Evolutionary conservation across 495 filamentous ascomycete genomes (phyloP).

Genomic region (Trichoderma asperelloides): DNA sequence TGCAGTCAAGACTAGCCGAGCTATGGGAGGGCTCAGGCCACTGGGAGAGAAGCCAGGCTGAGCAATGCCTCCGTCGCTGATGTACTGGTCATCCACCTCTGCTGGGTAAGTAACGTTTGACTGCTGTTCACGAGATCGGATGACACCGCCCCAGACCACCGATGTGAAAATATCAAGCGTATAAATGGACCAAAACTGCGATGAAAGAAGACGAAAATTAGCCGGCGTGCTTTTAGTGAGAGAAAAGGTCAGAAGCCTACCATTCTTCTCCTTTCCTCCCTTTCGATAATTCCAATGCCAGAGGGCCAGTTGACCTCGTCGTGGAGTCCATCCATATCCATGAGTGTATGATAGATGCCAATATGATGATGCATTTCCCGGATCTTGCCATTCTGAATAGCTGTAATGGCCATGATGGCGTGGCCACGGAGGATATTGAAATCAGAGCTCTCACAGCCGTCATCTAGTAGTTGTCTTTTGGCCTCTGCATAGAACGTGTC

Average conservation of each 20-base stretch:
- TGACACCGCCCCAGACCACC: constrained; percentile 38
- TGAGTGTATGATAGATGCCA: constrained; percentile 36
- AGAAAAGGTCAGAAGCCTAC: constrained; percentile 19
- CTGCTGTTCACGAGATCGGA: constrained; percentile 36
- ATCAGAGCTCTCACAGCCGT: constrained; percentile 27
- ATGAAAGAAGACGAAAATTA: background rate
- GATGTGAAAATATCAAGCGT: constrained; percentile 41
- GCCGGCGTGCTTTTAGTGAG: background rate
- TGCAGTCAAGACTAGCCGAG: constrained; percentile 11
- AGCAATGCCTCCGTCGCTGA: constrained; percentile 18
- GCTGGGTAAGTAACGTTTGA: constrained; percentile 35
- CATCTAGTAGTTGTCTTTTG: constrained; percentile 30
- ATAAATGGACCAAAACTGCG: constrained; percentile 46
- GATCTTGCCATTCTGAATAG: constrained; percentile 39
- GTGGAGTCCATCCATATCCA: constrained; percentile 36
- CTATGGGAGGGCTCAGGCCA: constrained; percentile 11
- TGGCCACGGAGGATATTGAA: constrained; percentile 39
- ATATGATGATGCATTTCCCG: constrained; percentile 40
- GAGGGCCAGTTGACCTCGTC: constrained; percentile 43
- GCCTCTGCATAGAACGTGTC: constrained; percentile 42
- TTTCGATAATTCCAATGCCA: constrained; percentile 33
- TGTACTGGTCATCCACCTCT: constrained; percentile 34
- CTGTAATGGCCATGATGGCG: constrained; percentile 37
- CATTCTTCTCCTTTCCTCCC: constrained; percentile 38
- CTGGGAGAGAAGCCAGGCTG: constrained; percentile 17